phyloP scores from a whole-genome alignment of 2,329 filamentous ascomycete genomes.

The Ceratocystiopsis brevicomis region DNA sequence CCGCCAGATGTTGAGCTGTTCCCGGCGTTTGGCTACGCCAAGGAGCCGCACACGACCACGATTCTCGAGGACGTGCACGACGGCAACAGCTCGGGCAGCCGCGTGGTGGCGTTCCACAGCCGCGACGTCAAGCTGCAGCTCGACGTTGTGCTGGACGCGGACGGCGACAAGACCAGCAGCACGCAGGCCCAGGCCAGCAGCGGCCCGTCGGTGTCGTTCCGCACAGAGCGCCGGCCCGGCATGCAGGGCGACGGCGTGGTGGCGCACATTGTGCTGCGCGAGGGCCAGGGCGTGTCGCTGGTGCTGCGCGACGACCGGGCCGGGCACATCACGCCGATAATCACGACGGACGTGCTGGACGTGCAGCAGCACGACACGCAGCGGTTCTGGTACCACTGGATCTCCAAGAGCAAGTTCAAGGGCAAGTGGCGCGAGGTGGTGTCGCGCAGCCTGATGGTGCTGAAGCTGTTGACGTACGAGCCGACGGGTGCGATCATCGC shows the following conservation, averaged over 20 bases:
- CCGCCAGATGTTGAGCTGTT: conserved; percentile 46
- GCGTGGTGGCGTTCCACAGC: conserved; percentile 44
- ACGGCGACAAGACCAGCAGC: conserved; percentile 15
- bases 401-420: conserved; percentile 48
- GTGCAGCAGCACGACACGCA: conserved; percentile 50
- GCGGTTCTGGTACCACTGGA: conserved; percentile 56
- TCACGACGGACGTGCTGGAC: conserved; percentile 40
- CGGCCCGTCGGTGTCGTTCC: conserved; percentile 33
- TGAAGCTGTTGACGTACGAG: conserved; percentile 62
- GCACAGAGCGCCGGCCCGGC: conserved; percentile 29
- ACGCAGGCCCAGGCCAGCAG: too few relatives aligned
- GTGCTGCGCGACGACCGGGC: conserved; percentile 44
- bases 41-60: conserved; percentile 39
- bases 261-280: conserved; percentile 37
- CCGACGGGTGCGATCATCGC: conserved; percentile 63
- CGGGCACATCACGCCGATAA: conserved; percentile 35
- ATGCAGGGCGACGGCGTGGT: conserved; percentile 44
- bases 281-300: conserved; percentile 52
- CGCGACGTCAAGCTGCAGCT: conserved; percentile 41
- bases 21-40: conserved; percentile 53
- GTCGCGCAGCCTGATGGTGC: conserved; percentile 48
- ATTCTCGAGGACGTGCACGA: conserved; percentile 27
- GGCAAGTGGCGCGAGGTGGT: conserved; percentile 58
- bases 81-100: conserved; percentile 24
- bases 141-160: conserved; percentile 45